Evolutionary conservation across 169 alveolate genomes (phyloP), one percentile per base, ranked within the genome.

Genomic region (Eimeria tenella): DNA sequence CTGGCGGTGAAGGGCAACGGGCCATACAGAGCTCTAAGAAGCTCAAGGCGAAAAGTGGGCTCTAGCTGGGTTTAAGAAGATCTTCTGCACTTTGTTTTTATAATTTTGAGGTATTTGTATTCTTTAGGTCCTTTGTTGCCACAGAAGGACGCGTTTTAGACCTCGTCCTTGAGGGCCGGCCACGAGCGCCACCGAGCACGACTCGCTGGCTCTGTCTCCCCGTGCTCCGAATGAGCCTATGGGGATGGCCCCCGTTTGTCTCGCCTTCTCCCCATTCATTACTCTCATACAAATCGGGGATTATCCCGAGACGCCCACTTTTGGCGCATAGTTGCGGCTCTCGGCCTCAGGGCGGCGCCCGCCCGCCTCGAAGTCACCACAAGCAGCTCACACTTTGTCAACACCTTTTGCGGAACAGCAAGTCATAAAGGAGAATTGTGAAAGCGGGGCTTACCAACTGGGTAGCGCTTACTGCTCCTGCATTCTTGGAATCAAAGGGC

Each of bases 121-220:
- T 53, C 74, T 56, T 81, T 21, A 55, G 11, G 55, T 62, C 60
- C 19, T 83, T 25, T 62, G 21, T 53, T 15, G 77, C 42, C 5
- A 42, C 91, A 31, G 81, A 83, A 83, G 91, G 21, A 83, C 63
- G 17, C 60, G 63, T 77, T 75, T 58, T 58, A 62, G 31, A 60
- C 52, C 60, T 60, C 70, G 55, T n/a, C 25, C 63, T 62, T 15
- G 68, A 60, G 79, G 79, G 58, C 91, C 79, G 77, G 79, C 91
- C 79, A 31, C 25, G 79, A 53, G 62, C 79, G 91, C 73, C 63
- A 71, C 62, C 91, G 91, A 83, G 79, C 91, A 83, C 63, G 79
- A 52, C 75, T 62, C 91, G 91, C 91, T 58, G 77, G 65, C 63
- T 19, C 91, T 83, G 91, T 83, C 91, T 83, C 91, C 91, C 21